Base-by-base conservation (phyloP, 2,329 filamentous ascomycete species). In the Phyllosticta capitalensis region DNA sequence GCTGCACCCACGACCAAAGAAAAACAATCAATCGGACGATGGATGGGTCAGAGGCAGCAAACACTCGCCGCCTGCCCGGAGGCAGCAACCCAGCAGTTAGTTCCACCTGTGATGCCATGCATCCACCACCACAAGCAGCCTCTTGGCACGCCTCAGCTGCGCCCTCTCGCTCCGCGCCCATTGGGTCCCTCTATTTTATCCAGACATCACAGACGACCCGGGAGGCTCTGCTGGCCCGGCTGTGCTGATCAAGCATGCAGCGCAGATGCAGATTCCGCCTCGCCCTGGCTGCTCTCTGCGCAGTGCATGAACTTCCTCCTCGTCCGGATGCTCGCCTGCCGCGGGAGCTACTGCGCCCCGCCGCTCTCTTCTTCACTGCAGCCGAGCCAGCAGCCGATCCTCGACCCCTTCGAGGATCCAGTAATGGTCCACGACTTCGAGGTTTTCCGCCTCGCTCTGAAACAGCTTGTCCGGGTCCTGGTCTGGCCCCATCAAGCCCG, bases 401-500 rank as follows among this genome's bases (percentile, higher is more conserved):
- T 96, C 92, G 61, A 96, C 87, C 19, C 88, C 88, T 67, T 95
- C 89, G 61, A 97, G 77, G 63, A 96, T 90, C 68, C 89, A 96
- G 71, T 90, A 89, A 74, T 97, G 92, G 72, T 96, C 92, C 68
- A 95, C 82, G 22, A 99, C 94, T 66, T 95, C 92, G 63, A 99
- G 75, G 74, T 99, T 99, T 80, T 99, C 94, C 2, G 89, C 89
- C 76, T 99, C 94, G 53, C 81, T 89, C 72, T 87, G 80, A 75
- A 96, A 99, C 72, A 96, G 83, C 80, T 99, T 99, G 75, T 97
- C 89, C 0, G 92, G 90, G 71, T 99, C 95, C 68, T 94, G 88
- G 22, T 92, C 92, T 0, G 94, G 92, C 28, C 89, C 91, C 74
- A 96, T 95, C 78, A 94, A 88, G 69, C 92, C 84, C 64, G 85